These are phyloP conservation scores for Paulownia fortunei DNA, from an alignment of 257 asterid species.

Conservation along the genomic window DNA sequence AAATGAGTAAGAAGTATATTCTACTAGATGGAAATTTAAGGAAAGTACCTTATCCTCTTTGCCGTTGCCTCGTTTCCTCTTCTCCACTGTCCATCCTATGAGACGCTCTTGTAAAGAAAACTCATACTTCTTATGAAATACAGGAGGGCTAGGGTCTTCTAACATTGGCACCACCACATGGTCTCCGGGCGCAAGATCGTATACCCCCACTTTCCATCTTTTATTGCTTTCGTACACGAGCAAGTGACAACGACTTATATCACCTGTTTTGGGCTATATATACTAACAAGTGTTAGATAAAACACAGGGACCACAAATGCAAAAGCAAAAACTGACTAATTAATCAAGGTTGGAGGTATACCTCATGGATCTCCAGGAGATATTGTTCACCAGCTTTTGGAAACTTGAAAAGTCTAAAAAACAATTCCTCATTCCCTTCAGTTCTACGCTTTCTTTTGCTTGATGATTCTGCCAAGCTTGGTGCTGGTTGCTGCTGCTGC, in stretches of 20 bases:
- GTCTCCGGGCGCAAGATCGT: background rate
- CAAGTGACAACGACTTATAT: background rate
- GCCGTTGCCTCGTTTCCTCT: background rate
- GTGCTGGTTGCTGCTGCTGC: background rate
- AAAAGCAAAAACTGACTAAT: background rate
- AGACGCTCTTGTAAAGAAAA: background rate
- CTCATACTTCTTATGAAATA: background rate
- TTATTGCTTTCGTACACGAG: too few relatives aligned
- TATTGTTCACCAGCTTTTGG: background rate
- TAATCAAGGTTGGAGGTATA: background rate
- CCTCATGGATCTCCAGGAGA: conserved; percentile 11
- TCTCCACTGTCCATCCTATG: background rate
- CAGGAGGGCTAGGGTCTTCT: background rate
- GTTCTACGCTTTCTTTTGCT: background rate
- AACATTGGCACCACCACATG: background rate
- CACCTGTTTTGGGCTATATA: background rate
- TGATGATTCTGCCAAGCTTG: background rate
- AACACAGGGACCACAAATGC: background rate
- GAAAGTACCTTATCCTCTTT: background rate
- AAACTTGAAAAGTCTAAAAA: conserved; percentile 13
- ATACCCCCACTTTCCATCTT: background rate
- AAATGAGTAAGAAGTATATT: background rate
- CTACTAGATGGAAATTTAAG: background rate
- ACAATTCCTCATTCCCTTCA: background rate
- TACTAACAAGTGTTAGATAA: background rate